These are phyloP conservation scores for Fusarium gaditjirri DNA, from an alignment of 2,329 filamentous ascomycete species.

Conservation along the genomic window DNA sequence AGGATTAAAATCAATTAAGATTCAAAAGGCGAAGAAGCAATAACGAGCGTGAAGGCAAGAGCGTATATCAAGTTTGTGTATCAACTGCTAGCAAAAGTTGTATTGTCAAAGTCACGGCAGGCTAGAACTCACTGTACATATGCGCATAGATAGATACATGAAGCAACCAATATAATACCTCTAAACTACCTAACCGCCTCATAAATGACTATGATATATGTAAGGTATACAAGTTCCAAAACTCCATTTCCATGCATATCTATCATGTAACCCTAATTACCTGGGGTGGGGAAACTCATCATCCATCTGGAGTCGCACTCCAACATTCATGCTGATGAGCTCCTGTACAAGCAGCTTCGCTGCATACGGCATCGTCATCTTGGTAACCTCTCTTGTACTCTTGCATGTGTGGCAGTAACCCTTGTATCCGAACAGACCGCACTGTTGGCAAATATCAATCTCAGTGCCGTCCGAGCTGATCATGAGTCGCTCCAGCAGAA, in stretches of 20 bases:
- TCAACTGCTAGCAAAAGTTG: neutral
- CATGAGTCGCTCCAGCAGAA: constrained; percentile 94
- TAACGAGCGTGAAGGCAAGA: neutral
- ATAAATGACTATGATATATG: constrained; percentile 27
- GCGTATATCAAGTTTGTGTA: neutral
- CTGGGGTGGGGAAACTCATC: constrained; percentile 86
- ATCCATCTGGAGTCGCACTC: constrained; percentile 86
- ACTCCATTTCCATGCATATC: constrained; percentile 32
- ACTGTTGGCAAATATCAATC: constrained; percentile 93
- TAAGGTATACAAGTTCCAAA: constrained; percentile 32
- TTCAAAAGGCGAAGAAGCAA: constrained; percentile 9
- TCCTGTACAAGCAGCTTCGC: constrained; percentile 97
- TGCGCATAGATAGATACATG: neutral
- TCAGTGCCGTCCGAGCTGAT: constrained; percentile 89
- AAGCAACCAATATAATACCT: constrained; percentile 17
- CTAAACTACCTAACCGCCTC: constrained; percentile 16
- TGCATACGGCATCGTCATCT: constrained; percentile 97
- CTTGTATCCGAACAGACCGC: constrained; percentile 94
- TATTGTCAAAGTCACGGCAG: neutral
- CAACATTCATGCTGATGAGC: constrained; percentile 98
- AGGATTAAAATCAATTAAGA: constrained; percentile 60
- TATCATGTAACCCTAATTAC: constrained; percentile 35
- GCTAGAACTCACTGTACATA: neutral
- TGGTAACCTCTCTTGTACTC: constrained; percentile 83
- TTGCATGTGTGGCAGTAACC: constrained; percentile 95